Base-by-base conservation (phyloP, 1,284 basidiomycete species). In the Moniliophthora roreri region DNA sequence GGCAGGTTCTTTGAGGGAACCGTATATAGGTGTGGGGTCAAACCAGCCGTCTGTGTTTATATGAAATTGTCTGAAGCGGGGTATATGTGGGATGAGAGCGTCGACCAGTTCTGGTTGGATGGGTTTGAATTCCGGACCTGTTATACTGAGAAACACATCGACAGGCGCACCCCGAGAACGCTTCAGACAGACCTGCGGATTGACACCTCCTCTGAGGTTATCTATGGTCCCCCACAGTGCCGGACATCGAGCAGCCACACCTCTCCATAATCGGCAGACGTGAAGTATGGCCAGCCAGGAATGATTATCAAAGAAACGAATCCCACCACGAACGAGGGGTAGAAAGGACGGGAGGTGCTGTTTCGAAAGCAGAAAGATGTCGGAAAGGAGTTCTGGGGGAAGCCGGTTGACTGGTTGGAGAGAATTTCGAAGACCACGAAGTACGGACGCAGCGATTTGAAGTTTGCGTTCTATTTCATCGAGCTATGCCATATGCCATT, bases 251-350 rank as follows among this genome's bases (percentile, higher is more conserved):
- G 58, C 58, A 21, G 54, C 48, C 40, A 59, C 50, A 11, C 55
- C 55, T 15, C 56, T 39, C 58, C 58, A 59, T 9, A 46, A 57
- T 26, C 59, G 44, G 40, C 59, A 60, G 23, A 60, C 59, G 24
- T 57, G 57, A n/a, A 57, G 49, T 15, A 60, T 47, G 10, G 40
- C 46, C 8, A 56, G 46, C 59, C 59, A 60, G 21, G 46, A 47
- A 21, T 55, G 50, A 26, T 55, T 48, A 3, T 52, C 49, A 45
- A 55, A 55, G 18, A 23, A 24, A 13, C 40, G 38, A 21, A 42
- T 46, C 7, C 49, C 49, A 16, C 47, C 36, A 26, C 13, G 40
- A 13, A 52, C 52, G 41, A 37, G 48, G 13, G 59, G 59, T 9
- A 57, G 40, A 35, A 60, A 60, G 28, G 48, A 50, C 4, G 54